Evolutionary conservation across 2,329 filamentous ascomycete genomes (phyloP), one percentile per base, ranked within the genome.

Genomic region (Periglandula ipomoeae): DNA sequence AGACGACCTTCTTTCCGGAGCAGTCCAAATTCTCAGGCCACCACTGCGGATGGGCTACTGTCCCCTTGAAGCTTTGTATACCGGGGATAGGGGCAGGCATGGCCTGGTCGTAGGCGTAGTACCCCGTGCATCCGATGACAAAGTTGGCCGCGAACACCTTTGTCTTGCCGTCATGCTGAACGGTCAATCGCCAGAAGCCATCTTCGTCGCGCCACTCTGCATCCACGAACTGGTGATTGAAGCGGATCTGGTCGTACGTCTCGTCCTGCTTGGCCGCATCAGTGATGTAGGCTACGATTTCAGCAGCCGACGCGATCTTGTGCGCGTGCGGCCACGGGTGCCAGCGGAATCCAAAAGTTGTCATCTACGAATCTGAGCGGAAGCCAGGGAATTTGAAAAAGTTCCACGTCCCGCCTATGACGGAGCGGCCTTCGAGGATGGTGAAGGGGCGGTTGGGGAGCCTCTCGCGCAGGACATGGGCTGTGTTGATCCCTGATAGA

Each of bases 301-400:
- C 65, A 0, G 61, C 51, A 1, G 73, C 80, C 10, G 70, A 66
- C 1, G 74, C 78, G 57, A 85, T 77, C 46, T 71, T 68, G 37
- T 60, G 53, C 11, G 67, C 61, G 38, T 78, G 70, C 8, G 67
- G 70, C 86, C 86, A 91, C 3, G 84, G 84, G 47, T 84, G 73
- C 81, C 86, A 93, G 1, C 75, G 62, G 53, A 90, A 84, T 41
- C 80, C 79, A 50, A 83, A 85, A 0, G 78, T 70, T 48, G 71
- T 73, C 55, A 85, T 72, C 56, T 76, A 72, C 1, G 79, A 83
- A 60, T 85, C 82, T 37, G 79, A 84, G 34, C 82, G 78, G 50
- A 89, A 78, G 34, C 86, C 84, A 0, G 85, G 86, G 59, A 89
- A 90, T 40, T 76, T 79, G 72, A 88, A 91, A 48, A 89, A 76